Conservation (phyloP, 2,329 filamentous ascomycete genomes). For the Aureobasidium subglaciale region DNA sequence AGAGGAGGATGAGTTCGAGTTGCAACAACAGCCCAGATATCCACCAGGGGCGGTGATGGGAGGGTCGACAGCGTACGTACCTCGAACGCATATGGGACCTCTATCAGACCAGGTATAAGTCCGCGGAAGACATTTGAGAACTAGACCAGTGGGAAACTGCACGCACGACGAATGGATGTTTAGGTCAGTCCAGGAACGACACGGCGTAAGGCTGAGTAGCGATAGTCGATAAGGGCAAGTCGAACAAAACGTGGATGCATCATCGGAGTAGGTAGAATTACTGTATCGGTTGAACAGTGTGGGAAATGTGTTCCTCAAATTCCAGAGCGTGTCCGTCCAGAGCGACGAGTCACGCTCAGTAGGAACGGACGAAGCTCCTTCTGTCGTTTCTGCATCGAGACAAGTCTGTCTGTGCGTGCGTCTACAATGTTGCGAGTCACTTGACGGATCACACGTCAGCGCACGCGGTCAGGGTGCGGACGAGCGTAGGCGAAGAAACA, state of each 20-base stretch:
- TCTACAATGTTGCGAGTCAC: conserved; percentile 6
- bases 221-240: background rate
- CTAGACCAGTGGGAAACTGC: background rate
- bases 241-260: background rate
- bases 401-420: background rate
- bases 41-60: conserved; percentile 4
- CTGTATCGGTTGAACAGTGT: background rate
- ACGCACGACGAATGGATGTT: background rate
- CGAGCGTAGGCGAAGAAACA: background rate
- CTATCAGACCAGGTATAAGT: conserved; percentile 3
- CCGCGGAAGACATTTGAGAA: background rate
- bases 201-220: conserved; percentile 1
- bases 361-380: background rate
- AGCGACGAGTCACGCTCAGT: background rate
- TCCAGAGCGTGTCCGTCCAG: background rate
- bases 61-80: conserved; percentile 12
- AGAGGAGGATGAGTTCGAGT: conserved; percentile 13
- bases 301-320: background rate
- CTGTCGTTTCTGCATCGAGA: background rate
- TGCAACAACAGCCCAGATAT: conserved; percentile 9
- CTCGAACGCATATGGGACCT: conserved; percentile 4
- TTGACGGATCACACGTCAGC: conserved; percentile 10
- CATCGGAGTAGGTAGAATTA: background rate
- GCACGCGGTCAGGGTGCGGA: background rate
- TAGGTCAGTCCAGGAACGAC: background rate